Evolutionary conservation across 139 green algal genomes (phyloP).

Genomic region (Chlorokybus atmophyticus): DNA sequence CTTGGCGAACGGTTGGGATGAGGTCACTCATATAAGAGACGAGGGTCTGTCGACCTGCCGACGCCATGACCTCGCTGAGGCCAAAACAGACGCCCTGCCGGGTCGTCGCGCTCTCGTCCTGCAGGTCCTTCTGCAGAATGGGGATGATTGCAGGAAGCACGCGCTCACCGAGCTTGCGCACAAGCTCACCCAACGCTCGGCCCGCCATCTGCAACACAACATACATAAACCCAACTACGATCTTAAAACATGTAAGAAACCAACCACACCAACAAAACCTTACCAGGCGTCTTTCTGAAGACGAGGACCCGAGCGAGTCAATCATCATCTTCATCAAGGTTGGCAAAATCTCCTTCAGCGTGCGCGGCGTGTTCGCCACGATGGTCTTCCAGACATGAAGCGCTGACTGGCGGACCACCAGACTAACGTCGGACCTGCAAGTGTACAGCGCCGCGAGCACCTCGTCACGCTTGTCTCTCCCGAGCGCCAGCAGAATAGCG

Average conservation of each 20-base stretch:
- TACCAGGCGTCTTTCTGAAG: constrained; percentile 19
- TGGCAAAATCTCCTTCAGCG: constrained; percentile 74
- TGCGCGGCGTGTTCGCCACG: constrained; percentile 90
- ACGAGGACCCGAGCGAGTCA: constrained; percentile 39
- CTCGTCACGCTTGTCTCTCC: constrained; percentile 47
- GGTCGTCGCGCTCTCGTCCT: constrained; percentile 13
- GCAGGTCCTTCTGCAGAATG: constrained; percentile 64
- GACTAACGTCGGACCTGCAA: constrained; percentile 33
- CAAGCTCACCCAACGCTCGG: constrained; percentile 81
- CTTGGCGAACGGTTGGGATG: constrained; percentile 59
- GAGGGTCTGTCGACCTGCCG: constrained; percentile 61
- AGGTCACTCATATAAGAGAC: constrained; percentile 65
- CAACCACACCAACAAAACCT: too few species aligned
- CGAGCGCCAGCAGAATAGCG: constrained; percentile 64
- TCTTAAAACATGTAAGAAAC: too few species aligned
- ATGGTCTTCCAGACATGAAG: constrained; percentile 86
- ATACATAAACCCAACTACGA: too few species aligned
- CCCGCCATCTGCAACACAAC: constrained; percentile 52
- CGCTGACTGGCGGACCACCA: constrained; percentile 49
- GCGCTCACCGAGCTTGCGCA: constrained; percentile 90
- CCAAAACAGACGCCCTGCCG: constrained; percentile 33
- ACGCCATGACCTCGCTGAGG: constrained; percentile 66
- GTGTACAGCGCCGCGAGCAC: constrained; percentile 80
- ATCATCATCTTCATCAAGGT: constrained; percentile 46
- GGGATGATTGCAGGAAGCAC: constrained; percentile 76